Base-by-base conservation (phyloP, 768 basidiomycete species). In the Amanita polypyramis region DNA sequence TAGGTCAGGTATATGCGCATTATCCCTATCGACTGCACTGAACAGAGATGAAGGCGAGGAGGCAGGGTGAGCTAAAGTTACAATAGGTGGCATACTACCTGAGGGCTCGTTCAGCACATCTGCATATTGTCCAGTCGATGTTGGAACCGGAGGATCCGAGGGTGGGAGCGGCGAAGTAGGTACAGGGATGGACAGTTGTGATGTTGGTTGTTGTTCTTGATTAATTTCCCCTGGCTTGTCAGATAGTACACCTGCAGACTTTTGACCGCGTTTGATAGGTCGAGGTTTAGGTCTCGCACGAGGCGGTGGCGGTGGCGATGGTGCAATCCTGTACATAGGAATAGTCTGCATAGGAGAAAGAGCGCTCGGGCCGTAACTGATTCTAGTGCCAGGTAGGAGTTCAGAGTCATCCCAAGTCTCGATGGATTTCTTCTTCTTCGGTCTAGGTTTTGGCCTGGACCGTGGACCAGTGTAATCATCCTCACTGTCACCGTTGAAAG, bases 11-110 rank as follows among this genome's bases (percentile, higher is more conserved):
- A 33, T 25, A 50, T 57, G 38, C 56, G 49, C 43, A 56, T 61
- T 39, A 51, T 34, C 19, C 38, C 44, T 9, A 25, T 47, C 54
- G 11, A 21, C 36, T 1, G 57, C 52, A 34, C 54, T 57, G 47
- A 65, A 62, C 3, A 63, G 45, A 15, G 69, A 70, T 4, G 60
- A 58, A 27, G 66, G 66, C 2, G 57, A 63, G 15, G 70, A 70
- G 21, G 62, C 55, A 3, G 52, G 35, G 29, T 62, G 58, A 2
- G 56, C 61, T 11, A 70, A 58, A 3, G 60, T 65, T 43, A 62
- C 68, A 33, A 71, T 72, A 0, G 56, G 63, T 1, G 70, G 68
- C 19, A 65, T 7, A 15, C 43, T 25, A 5, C 37, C 15, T 15
- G 50, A 48, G 38, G 51, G 47, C 43, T 57, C 50, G 43, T 49